Evolutionary conservation across 2,329 filamentous ascomycete genomes (phyloP).

Genomic region (Mycosphaerella arachidis): DNA sequence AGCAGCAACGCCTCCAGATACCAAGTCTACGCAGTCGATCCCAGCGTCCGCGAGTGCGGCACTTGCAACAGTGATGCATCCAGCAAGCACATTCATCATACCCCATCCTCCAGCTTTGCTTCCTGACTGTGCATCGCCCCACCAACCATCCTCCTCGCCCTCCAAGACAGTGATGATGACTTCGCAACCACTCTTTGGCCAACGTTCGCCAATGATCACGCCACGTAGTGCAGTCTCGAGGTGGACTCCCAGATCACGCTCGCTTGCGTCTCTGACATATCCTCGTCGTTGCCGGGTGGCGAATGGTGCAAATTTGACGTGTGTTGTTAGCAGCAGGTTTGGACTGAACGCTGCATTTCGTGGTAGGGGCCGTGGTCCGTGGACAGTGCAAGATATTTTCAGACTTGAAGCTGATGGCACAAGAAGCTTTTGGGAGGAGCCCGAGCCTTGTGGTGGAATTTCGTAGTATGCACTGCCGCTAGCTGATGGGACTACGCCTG

Average conservation of each 20-base stretch:
- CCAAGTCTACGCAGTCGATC: constrained; percentile 90
- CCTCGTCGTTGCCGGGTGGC: constrained; percentile 76
- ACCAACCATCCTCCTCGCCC: constrained; percentile 76
- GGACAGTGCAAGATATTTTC: constrained; percentile 89
- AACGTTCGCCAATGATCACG: constrained; percentile 85
- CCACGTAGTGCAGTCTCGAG: constrained; percentile 86
- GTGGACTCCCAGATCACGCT: constrained; percentile 86
- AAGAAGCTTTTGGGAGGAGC: constrained; percentile 40
- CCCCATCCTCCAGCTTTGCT: constrained; percentile 61
- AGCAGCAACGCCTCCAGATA: constrained; percentile 84
- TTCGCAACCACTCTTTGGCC: constrained; percentile 98
- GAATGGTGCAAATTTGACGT: constrained; percentile 96
- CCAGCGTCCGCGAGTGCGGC: constrained; percentile 91
- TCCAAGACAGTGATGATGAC: constrained; percentile 90
- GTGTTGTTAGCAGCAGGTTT: constrained; percentile 83
- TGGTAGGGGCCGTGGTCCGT: constrained; percentile 86
- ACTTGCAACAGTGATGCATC: constrained; percentile 88
- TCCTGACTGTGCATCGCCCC: constrained; percentile 47
- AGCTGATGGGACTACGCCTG: constrained; percentile 85
- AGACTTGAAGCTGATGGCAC: constrained; percentile 61
- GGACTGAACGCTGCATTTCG: constrained; percentile 88
- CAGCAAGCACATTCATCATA: constrained; percentile 84
- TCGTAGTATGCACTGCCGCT: constrained; percentile 87
- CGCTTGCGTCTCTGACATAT: constrained; percentile 78
- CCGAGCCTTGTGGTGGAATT: constrained; percentile 42